Evolutionary conservation across 768 basidiomycete species (phyloP).

Genomic region (Mrakia gelida): DNA sequence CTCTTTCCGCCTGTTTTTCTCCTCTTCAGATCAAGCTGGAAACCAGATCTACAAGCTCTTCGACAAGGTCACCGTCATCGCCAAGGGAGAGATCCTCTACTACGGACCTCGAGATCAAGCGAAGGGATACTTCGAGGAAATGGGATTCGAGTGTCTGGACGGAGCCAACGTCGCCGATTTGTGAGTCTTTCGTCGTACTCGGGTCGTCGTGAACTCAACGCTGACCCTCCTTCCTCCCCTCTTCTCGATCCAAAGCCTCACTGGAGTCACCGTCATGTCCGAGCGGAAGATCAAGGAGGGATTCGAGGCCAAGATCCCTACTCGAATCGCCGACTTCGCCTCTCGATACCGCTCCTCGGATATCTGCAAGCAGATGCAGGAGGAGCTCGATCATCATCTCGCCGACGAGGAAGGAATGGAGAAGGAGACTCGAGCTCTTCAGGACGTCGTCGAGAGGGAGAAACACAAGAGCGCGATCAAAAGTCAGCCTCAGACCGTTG

Average conservation of each 20-base stretch:
- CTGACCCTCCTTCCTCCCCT: background rate
- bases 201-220: background rate
- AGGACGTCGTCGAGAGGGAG: conserved; percentile 34
- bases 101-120: conserved; percentile 33
- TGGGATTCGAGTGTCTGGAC: conserved; percentile 39
- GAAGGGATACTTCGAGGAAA: conserved; percentile 37
- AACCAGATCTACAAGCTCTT: conserved; percentile 35
- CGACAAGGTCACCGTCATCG: conserved; percentile 35
- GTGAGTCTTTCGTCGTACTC: background rate
- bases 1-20: background rate
- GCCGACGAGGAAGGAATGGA: conserved; percentile 20
- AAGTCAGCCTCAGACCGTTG: conserved; percentile 35
- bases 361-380: conserved; percentile 36
- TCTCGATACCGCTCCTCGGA: conserved; percentile 35
- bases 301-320: conserved; percentile 37
- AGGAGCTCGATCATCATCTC: conserved; percentile 38
- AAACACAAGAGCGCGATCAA: conserved; percentile 37
- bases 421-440: conserved; percentile 34
- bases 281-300: conserved; percentile 35
- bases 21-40: conserved; percentile 33
- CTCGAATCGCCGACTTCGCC: conserved; percentile 38
- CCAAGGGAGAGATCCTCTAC: conserved; percentile 33
- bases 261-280: conserved; percentile 37
- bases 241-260: conserved; percentile 19
- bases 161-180: conserved; percentile 41